Evolutionary conservation across 495 filamentous ascomycete genomes (phyloP).

Genomic region (Podospora tetraspora): DNA sequence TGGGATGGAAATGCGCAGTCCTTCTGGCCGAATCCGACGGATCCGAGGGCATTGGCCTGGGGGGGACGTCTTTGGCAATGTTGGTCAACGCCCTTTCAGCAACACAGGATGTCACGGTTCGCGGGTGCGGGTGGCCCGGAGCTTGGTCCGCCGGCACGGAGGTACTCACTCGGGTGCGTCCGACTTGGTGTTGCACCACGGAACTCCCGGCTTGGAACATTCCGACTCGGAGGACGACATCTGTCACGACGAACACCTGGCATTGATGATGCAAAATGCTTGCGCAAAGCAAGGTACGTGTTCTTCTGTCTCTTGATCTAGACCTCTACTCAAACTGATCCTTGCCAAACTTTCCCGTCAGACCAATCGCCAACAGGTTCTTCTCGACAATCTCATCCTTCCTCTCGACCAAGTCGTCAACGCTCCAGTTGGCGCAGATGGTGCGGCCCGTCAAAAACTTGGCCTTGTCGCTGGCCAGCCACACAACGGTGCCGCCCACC

Average conservation of each 20-base stretch:
- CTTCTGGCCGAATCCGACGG: no score
- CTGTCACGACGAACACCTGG: neutral
- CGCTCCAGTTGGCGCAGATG: constrained; percentile 42
- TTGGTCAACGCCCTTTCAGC: no score
- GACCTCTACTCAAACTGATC: constrained; percentile 17
- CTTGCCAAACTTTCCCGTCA: constrained; percentile 23
- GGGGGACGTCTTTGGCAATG: no score
- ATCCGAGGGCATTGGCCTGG: no score
- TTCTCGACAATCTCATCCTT: constrained; percentile 39
- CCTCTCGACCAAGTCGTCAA: constrained; percentile 37
- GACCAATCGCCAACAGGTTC: constrained; percentile 27
- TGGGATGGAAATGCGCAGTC: no score
- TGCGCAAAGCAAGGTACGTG: neutral
- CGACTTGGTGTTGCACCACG: no score
- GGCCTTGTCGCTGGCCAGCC: constrained; percentile 12
- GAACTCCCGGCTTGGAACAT: no score
- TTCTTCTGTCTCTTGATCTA: neutral
- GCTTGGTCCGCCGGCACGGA: no score
- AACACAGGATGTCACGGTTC: no score
- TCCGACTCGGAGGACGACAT: neutral
- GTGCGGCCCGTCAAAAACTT: constrained; percentile 40
- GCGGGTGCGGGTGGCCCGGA: no score
- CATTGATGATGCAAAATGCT: no score
- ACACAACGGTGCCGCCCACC: constrained; percentile 8
- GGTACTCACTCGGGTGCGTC: no score